These are phyloP conservation scores for Suillus weaverae DNA, from an alignment of 768 basidiomycete genomes.

Conservation along the genomic window DNA sequence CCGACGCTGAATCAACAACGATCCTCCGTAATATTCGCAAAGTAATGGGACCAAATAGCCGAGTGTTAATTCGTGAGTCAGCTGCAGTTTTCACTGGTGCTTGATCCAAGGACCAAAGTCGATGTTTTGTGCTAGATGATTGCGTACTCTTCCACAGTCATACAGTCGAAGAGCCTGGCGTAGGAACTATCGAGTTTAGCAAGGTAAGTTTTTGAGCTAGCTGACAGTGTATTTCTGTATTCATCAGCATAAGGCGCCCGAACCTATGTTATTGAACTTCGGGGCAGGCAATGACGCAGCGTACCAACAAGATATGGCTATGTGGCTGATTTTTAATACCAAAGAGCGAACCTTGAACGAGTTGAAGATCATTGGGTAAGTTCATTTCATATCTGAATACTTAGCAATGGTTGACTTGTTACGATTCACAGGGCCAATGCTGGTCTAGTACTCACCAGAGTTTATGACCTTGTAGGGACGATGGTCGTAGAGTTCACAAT, in stretches of 20 bases:
- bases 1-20: conserved; percentile 29
- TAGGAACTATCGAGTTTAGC: neutral
- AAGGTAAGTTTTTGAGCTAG: neutral
- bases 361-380: neutral
- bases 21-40: conserved; percentile 31
- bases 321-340: neutral
- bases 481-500: neutral
- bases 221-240: neutral
- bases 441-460: neutral
- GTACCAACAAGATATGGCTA: neutral
- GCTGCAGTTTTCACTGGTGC: neutral
- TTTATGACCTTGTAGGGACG: neutral
- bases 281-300: neutral
- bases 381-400: neutral
- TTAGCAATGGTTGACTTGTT: neutral
- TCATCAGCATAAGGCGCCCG: conserved; percentile 35
- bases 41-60: conserved; percentile 30
- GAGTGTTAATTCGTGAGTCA: conserved; percentile 35
- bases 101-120: neutral
- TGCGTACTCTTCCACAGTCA: conserved; percentile 15
- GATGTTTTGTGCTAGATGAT: conserved; percentile 18
- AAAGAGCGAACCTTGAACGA: neutral
- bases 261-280: conserved; percentile 41
- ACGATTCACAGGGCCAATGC: neutral
- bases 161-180: conserved; percentile 11